phyloP scores from a whole-genome alignment of 228 moss, liverwort and hornwort genomes.

The Sphagnum fallax region DNA sequence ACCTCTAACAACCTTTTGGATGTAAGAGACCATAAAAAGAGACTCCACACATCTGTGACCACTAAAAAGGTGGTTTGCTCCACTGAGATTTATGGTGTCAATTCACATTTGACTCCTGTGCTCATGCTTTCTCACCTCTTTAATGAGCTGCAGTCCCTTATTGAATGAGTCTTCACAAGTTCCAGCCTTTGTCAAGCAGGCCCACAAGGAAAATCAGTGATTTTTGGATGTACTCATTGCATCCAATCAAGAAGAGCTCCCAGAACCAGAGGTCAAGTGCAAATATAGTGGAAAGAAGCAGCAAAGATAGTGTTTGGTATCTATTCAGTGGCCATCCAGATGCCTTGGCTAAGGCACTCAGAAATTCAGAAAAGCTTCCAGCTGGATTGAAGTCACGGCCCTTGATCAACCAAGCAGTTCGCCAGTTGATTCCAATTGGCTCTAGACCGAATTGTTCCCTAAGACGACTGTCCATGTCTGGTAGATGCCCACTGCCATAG shows the following conservation, averaged over 20 bases:
- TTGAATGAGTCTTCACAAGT: slow-evolving; percentile 17
- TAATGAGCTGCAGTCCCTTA: too few relatives aligned
- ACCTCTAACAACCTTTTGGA: too few relatives aligned
- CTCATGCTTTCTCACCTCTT: too few relatives aligned
- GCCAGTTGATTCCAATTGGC: slow-evolving; percentile 77
- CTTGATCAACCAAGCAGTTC: slow-evolving; percentile 91
- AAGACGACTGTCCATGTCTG: slow-evolving; percentile 94
- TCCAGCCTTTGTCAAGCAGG: slow-evolving; percentile 87
- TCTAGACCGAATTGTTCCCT: slow-evolving; percentile 63
- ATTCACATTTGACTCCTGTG: too few relatives aligned
- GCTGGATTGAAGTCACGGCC: slow-evolving; percentile 45
- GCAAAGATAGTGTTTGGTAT: slow-evolving; percentile 79
- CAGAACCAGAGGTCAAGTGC: slow-evolving; percentile 96
- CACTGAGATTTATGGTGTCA: too few relatives aligned
- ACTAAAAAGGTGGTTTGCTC: too few relatives aligned
- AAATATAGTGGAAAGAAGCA: slow-evolving; percentile 59
- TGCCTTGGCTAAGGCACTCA: slow-evolving; percentile 57
- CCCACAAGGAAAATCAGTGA: slow-evolving; percentile 56
- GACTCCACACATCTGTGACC: too few relatives aligned
- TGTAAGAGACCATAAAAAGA: too few relatives aligned
- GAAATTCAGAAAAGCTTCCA: slow-evolving; percentile 37
- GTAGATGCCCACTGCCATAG: slow-evolving; percentile 96
- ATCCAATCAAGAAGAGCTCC: slow-evolving; percentile 78
- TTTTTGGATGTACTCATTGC: slow-evolving; percentile 69
- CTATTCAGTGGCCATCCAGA: slow-evolving; percentile 93